Percentiles rank a stretch among this genome's conserved stretches.
Evolutionary conservation across 1,284 basidiomycete species (phyloP).

Genomic region (Cerioporus squamosus): DNA sequence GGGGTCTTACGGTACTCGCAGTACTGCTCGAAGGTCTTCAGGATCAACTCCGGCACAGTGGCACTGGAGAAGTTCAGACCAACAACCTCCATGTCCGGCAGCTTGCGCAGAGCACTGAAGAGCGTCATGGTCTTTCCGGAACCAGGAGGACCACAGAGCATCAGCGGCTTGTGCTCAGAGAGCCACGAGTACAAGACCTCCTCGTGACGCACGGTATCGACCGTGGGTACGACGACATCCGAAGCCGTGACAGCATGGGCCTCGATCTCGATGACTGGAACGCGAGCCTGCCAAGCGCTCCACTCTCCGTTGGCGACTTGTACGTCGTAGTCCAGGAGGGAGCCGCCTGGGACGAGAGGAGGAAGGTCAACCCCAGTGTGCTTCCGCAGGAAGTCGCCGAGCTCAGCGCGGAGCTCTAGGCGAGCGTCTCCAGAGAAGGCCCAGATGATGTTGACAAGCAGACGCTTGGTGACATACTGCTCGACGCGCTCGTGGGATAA

Average conservation of each 20-base stretch:
- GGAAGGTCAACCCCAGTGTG: conserved; percentile 93
- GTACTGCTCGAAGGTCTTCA: conserved; percentile 99
- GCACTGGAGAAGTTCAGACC: conserved; percentile 99
- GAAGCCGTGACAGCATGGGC: conserved; percentile 94
- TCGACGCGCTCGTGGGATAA: conserved; percentile 84
- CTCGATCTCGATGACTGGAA: conserved; percentile 96
- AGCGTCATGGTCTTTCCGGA: conserved; percentile 99
- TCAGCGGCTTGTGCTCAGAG: conserved; percentile 97
- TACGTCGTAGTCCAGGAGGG: conserved; percentile 96
- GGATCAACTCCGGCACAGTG: conserved; percentile 95
- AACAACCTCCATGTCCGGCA: conserved; percentile 98
- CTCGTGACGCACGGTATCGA: conserved; percentile 98
- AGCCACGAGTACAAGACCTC: conserved; percentile 99
- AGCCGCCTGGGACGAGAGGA: conserved; percentile 71
- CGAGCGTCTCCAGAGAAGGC: conserved; percentile 97
- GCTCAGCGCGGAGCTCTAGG: conserved; percentile 85
- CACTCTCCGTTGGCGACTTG: conserved; percentile 88
- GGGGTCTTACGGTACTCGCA: conserved; percentile 99
- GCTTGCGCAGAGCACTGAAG: conserved; percentile 97
- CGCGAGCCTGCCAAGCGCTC: conserved; percentile 90
- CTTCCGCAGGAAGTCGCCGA: conserved; percentile 88
- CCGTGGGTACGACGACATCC: conserved; percentile 97
- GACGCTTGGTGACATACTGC: conserved; percentile 89
- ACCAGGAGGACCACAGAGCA: conserved; percentile 98
- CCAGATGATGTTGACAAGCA: conserved; percentile 95